A percentile compares a stretch with the other conserved stretches of the same genome.
Conservation (phyloP, 345 rosid species). For the Euclidium syriacum region DNA sequence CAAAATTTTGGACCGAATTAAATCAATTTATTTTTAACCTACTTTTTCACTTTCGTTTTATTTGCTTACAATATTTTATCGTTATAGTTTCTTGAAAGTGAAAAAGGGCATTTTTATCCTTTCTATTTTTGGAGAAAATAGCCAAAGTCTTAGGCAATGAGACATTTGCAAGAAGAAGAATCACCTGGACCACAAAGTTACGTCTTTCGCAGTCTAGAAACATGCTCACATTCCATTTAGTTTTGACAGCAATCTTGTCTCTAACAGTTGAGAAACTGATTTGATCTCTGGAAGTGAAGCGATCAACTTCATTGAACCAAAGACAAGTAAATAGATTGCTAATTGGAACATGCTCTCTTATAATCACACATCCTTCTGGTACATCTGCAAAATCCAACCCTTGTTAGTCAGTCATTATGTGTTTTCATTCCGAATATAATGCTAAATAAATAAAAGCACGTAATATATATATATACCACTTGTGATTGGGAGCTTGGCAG, state of each 20-base stretch:
- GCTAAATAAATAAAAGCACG: too few relatives aligned
- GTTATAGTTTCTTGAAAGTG: too few relatives aligned
- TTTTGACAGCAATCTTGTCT: slow-evolving; percentile 61
- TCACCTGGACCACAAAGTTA: slow-evolving; percentile 89
- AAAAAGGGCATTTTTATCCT: not conserved
- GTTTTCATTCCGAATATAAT: not conserved
- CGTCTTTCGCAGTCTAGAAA: slow-evolving; percentile 89
- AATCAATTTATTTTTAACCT: not conserved
- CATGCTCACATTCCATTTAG: slow-evolving; percentile 77
- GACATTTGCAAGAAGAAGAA: not conserved
- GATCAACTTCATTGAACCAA: slow-evolving; percentile 91
- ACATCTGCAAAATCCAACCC: slow-evolving; percentile 57
- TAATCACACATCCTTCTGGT: slow-evolving; percentile 92
- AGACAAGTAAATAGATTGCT: slow-evolving; percentile 81
- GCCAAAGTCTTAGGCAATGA: not conserved
- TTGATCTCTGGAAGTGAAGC: slow-evolving; percentile 86
- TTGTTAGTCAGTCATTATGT: not conserved
- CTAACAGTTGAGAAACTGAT: slow-evolving; percentile 80
- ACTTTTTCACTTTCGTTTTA: not conserved
- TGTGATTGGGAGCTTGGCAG: slow-evolving; percentile 73
- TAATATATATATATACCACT: slow-evolving; percentile 45
- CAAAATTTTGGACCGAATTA: not conserved
- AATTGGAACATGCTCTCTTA: slow-evolving; percentile 85
- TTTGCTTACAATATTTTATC: not conserved
- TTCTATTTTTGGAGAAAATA: not conserved